These are phyloP conservation scores for Stygiomarasmius scandens DNA, from an alignment of 1,284 basidiomycete species.

Conservation along the genomic window DNA sequence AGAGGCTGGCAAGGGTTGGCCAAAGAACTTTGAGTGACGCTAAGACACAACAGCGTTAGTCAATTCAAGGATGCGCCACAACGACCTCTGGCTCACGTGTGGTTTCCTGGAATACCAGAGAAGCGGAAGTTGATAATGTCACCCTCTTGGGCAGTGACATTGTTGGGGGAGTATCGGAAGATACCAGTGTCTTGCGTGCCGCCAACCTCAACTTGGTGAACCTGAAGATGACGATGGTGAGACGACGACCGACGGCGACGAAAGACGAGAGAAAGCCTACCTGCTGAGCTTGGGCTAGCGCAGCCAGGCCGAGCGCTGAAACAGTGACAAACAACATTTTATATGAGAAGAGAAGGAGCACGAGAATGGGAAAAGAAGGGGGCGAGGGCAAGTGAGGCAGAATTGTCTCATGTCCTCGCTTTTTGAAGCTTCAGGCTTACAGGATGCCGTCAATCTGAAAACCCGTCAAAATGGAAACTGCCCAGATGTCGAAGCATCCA, in stretches of 20 bases:
- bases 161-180: conserved; percentile 13
- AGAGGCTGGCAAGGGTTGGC: conserved; percentile 10
- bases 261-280: background rate
- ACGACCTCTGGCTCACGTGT: conserved; percentile 6
- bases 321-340: conserved; percentile 4
- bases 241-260: background rate
- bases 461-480: too few relatives aligned
- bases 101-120: conserved; percentile 13
- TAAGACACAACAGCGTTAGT: background rate
- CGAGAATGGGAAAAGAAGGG: background rate
- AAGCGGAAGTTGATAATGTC: conserved; percentile 13
- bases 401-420: conserved; percentile 3
- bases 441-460: background rate
- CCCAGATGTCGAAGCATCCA: too few relatives aligned
- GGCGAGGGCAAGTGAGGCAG: background rate
- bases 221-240: background rate
- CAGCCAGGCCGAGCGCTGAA: conserved; percentile 3
- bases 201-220: conserved; percentile 9
- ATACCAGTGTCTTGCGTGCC: conserved; percentile 8
- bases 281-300: conserved; percentile 7
- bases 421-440: background rate
- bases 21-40: conserved; percentile 17
- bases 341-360: background rate
- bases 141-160: conserved; percentile 11
- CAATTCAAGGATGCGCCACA: background rate